Conservation (phyloP, 1,139 yeast genomes). For the Hyphopichia burtonii region DNA sequence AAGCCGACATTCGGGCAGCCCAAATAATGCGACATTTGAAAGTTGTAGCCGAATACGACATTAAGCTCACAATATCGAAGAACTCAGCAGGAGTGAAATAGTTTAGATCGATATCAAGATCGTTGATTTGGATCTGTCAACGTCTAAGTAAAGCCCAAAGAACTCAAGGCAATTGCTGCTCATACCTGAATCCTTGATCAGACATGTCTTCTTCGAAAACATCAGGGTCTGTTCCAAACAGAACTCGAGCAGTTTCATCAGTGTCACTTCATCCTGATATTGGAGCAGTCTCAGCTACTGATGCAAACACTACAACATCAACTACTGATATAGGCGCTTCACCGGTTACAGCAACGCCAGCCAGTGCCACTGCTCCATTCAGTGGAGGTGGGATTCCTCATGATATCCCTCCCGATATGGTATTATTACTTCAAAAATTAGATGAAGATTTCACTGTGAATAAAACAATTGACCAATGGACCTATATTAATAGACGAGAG, state of each 20-base stretch:
- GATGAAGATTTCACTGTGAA: constrained; percentile 45
- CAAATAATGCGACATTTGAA: neutral
- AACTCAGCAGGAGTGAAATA: too few relatives aligned
- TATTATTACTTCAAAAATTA: constrained; percentile 38
- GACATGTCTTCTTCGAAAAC: constrained; percentile 12
- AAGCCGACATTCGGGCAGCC: neutral
- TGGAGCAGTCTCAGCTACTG: constrained; percentile 25
- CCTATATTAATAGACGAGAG: constrained; percentile 46
- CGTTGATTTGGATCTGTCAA: too few relatives aligned
- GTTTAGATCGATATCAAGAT: too few relatives aligned
- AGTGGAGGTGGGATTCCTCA: constrained; percentile 14
- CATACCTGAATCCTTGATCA: too few relatives aligned
- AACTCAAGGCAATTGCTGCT: too few relatives aligned
- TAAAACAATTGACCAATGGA: constrained; percentile 49
- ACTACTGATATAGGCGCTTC: constrained; percentile 11
- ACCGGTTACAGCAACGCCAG: constrained; percentile 6
- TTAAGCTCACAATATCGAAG: neutral
- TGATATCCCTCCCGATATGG: constrained; percentile 51
- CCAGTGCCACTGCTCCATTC: constrained; percentile 9
- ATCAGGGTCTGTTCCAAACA: constrained; percentile 17
- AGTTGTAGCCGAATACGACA: neutral
- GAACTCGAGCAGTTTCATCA: constrained; percentile 16
- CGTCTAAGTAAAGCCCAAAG: too few relatives aligned
- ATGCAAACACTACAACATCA: constrained; percentile 19
- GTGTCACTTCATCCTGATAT: constrained; percentile 16